Percentiles rank a stretch among this genome's conserved stretches.
Evolutionary conservation across 2,329 filamentous ascomycete species (phyloP).

Genomic region (Colletotrichum orchidophilum): DNA sequence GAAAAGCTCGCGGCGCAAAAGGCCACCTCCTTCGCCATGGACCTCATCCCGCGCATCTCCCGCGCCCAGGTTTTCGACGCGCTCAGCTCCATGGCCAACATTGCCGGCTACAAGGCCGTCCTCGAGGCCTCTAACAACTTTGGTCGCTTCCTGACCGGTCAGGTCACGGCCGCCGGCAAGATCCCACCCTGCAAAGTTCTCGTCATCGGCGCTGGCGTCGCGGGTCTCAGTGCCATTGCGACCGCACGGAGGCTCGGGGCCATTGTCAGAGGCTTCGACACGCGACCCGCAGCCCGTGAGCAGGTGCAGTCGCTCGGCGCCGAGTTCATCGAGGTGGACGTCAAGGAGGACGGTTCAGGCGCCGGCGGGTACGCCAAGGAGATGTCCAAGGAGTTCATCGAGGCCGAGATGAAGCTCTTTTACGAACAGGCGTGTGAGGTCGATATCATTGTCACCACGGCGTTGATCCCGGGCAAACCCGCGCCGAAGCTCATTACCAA

Average conservation of each 20-base stretch:
- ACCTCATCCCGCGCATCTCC: constrained; percentile 90
- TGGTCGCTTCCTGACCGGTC: constrained; percentile 86
- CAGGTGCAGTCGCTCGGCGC: constrained; percentile 91
- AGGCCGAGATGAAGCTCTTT: constrained; percentile 93
- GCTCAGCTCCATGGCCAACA: constrained; percentile 92
- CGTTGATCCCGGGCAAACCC: constrained; percentile 85
- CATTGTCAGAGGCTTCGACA: constrained; percentile 91
- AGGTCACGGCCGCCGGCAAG: constrained; percentile 89
- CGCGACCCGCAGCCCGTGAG: constrained; percentile 85
- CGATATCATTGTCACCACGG: constrained; percentile 92
- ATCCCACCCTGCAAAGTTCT: constrained; percentile 91
- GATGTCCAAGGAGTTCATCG: constrained; percentile 94
- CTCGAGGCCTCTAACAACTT: constrained; percentile 91
- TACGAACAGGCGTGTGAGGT: constrained; percentile 87
- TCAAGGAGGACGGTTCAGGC: constrained; percentile 85
- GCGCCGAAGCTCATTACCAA: constrained; percentile 87
- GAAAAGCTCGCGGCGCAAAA: constrained; percentile 76
- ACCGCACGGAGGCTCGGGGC: constrained; percentile 87
- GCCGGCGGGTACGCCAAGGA: constrained; percentile 91
- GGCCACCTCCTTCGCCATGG: constrained; percentile 87
- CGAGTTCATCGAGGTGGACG: constrained; percentile 87
- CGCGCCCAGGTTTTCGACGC: constrained; percentile 90
- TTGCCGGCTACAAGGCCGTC: constrained; percentile 92
- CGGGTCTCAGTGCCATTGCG: constrained; percentile 87
- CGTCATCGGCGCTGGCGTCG: constrained; percentile 90